Percentiles rank a stretch among this genome's conserved stretches.
phyloP scores from a whole-genome alignment of 495 filamentous ascomycete species.

The Venustampulla echinocandica region DNA sequence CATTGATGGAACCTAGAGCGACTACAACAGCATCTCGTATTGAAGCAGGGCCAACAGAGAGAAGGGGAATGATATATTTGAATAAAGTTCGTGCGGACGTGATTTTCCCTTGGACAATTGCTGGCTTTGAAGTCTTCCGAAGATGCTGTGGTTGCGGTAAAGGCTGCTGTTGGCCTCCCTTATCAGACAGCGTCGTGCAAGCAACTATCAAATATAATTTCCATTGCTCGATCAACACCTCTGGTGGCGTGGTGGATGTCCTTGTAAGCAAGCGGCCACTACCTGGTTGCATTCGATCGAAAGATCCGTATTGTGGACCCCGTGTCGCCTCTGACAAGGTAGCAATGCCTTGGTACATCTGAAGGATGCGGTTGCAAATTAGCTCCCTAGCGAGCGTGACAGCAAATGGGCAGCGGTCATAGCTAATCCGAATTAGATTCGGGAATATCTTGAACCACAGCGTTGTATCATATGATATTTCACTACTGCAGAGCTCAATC shows the following conservation, averaged over 20 bases:
- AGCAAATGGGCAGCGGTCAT: conserved; percentile 82
- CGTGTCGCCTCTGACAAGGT: conserved; percentile 66
- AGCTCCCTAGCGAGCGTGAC: conserved; percentile 84
- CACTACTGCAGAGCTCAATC: conserved; percentile 91
- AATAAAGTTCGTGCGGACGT: conserved; percentile 83
- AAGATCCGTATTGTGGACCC: conserved; percentile 46
- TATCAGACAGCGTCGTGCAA: conserved; percentile 86
- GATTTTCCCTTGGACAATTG: conserved; percentile 68
- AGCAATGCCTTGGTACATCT: conserved; percentile 80
- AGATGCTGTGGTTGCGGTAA: conserved; percentile 63
- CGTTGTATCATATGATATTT: conserved; percentile 87
- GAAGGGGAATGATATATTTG: conserved; percentile 77
- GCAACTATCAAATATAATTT: conserved; percentile 97
- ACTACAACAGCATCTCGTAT: conserved; percentile 87
- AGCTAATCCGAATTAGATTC: conserved; percentile 84
- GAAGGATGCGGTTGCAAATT: conserved; percentile 81
- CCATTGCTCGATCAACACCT: conserved; percentile 93
- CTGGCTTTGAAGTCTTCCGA: conserved; percentile 72
- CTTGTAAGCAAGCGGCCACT: conserved; percentile 39
- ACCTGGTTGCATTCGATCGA: conserved; percentile 36
- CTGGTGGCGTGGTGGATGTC: conserved; percentile 66
- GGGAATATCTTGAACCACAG: conserved; percentile 98
- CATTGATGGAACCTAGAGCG: conserved; percentile 88
- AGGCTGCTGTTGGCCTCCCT: conserved; percentile 56
- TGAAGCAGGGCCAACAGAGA: conserved; percentile 63